phyloP scores from a whole-genome alignment of 225 moss, liverwort and hornwort species.

The Pleurozium schreberi region DNA sequence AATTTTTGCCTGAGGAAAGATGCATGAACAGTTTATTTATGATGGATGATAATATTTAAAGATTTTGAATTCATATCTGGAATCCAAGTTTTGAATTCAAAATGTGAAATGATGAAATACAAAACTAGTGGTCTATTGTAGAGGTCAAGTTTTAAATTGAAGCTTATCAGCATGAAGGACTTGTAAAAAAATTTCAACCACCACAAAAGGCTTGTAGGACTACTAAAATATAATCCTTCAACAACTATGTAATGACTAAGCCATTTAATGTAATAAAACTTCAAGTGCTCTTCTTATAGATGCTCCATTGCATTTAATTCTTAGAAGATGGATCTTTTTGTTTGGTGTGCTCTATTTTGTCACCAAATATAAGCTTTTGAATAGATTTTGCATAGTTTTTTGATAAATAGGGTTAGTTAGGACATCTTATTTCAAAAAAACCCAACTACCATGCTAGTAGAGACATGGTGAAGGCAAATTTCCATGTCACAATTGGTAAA shows the following conservation, averaged over 20 bases:
- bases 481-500: too few relatives aligned
- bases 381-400: too few relatives aligned
- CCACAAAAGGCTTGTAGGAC: accelerated
- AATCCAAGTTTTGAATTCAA: accelerated
- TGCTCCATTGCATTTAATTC: not conserved
- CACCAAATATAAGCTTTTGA: not conserved
- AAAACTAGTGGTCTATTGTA: not conserved
- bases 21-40: not conserved
- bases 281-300: not conserved
- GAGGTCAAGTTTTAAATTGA: too few relatives aligned
- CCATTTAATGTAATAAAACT: not conserved
- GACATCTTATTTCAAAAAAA: too few relatives aligned
- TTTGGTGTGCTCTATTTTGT: not conserved
- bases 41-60: not conserved
- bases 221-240: not conserved
- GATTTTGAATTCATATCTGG: not conserved
- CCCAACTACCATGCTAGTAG: too few relatives aligned
- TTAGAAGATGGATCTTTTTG: not conserved
- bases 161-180: too few relatives aligned
- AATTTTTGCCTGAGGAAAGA: accelerated
- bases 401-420: too few relatives aligned
- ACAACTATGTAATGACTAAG: not conserved
- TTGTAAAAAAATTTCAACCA: not conserved
- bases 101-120: not conserved
- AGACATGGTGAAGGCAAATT: too few relatives aligned